These are phyloP conservation scores for Monilinia fructigena DNA, from an alignment of 2,329 filamentous ascomycete genomes.

Conservation along the genomic window DNA sequence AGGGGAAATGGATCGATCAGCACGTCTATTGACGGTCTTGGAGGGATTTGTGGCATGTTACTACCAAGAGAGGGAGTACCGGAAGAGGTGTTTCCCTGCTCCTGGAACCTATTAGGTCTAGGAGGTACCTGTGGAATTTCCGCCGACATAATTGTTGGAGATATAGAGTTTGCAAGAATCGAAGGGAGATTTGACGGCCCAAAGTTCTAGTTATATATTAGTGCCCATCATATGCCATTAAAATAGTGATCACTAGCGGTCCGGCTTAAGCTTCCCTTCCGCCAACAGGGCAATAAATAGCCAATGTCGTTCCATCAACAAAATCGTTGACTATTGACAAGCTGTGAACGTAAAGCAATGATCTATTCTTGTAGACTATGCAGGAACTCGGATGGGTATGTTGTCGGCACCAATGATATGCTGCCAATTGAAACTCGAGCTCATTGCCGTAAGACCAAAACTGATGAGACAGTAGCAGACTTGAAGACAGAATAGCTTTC, in stretches of 20 bases:
- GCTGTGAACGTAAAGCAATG: conserved; percentile 1
- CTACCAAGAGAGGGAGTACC: conserved; percentile 37
- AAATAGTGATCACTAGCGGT: not conserved
- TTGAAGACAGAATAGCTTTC: not conserved
- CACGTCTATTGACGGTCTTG: conserved; percentile 63
- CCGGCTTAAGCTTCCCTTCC: not conserved
- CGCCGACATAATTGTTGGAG: conserved; percentile 18
- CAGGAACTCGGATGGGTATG: not conserved
- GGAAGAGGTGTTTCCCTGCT: conserved; percentile 42
- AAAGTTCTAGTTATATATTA: conserved; percentile 19
- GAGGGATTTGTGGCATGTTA: conserved; percentile 71
- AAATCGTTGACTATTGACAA: not conserved
- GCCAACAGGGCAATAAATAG: not conserved
- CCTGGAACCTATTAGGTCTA: conserved; percentile 56
- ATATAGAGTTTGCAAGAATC: conserved; percentile 10
- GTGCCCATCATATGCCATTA: conserved; percentile 6
- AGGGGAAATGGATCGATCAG: conserved; percentile 75
- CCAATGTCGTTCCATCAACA: not conserved
- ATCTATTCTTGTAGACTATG: not conserved
- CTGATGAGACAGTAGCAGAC: conserved; percentile 11
- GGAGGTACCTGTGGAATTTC: conserved; percentile 55
- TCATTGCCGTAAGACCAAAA: not conserved
- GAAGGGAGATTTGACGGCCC: conserved; percentile 20
- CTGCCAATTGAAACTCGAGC: conserved; percentile 19
- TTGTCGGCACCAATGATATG: conserved; percentile 15